These are phyloP conservation scores for Voacanga thouarsii DNA, from an alignment of 257 asterid genomes.

Conservation along the genomic window DNA sequence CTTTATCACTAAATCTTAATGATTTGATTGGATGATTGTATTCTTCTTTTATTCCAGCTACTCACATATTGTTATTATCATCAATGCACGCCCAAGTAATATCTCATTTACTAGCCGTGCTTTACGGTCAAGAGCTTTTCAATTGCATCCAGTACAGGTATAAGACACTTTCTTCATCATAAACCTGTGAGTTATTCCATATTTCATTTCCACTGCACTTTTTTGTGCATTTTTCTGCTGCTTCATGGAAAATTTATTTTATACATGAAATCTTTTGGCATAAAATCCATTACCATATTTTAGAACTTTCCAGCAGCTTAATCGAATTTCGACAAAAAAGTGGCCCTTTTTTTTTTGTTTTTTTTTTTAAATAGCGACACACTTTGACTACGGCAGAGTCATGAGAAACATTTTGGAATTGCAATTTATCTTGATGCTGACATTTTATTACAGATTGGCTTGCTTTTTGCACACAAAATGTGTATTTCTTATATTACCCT, in stretches of 20 bases:
- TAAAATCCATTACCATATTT: neutral
- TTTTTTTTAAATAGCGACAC: neutral
- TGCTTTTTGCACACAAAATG: neutral
- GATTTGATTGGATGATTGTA: slow-evolving; percentile 14
- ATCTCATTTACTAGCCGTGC: slow-evolving; percentile 49
- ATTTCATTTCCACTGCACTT: neutral
- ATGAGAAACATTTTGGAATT: neutral
- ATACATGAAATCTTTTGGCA: neutral
- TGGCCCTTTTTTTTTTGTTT: neutral
- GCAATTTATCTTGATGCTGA: neutral
- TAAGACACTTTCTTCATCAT: neutral
- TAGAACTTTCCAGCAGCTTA: neutral
- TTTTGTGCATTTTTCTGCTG: neutral
- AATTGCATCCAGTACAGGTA: slow-evolving; percentile 88
- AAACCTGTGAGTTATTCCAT: neutral
- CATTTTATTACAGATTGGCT: neutral
- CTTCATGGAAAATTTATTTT: neutral
- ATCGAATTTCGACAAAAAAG: neutral
- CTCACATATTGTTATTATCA: slow-evolving; percentile 54
- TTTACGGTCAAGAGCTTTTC: slow-evolving; percentile 53
- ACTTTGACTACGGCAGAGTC: neutral
- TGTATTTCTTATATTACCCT: slow-evolving; percentile 9
- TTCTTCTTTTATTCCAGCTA: slow-evolving; percentile 46
- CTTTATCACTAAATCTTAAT: slow-evolving; percentile 12
- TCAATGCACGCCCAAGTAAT: slow-evolving; percentile 60